Conservation (phyloP, 148 eudicot genomes). For the Mesembryanthemum crystallinum region DNA sequence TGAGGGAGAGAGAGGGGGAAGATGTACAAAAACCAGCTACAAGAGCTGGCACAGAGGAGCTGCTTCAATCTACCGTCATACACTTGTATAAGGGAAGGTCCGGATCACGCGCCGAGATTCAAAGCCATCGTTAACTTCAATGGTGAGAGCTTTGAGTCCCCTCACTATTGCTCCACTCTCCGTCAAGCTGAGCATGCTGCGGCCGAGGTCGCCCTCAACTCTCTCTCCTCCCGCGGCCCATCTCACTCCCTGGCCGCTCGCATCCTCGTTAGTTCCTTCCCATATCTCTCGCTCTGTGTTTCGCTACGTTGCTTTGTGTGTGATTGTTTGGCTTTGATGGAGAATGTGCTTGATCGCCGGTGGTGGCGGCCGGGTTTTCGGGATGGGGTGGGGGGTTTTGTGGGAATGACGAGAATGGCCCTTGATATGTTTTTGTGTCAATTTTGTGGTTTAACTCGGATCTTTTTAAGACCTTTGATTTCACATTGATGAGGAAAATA, state of each 20-base stretch:
- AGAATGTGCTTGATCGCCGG: conserved; percentile 8
- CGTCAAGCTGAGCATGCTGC: conserved; percentile 93
- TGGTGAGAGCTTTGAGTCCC: conserved; percentile 81
- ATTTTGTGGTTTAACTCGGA: neutral
- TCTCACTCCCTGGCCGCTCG: conserved; percentile 80
- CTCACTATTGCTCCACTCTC: conserved; percentile 66
- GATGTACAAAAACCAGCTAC: conserved; percentile 90
- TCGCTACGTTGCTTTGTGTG: neutral
- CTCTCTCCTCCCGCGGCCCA: conserved; percentile 71
- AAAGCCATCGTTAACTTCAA: conserved; percentile 74
- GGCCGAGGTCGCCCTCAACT: conserved; percentile 74
- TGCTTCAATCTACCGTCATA: conserved; percentile 80
- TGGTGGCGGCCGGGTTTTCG: neutral
- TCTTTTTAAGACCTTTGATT: neutral
- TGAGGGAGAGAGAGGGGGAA: neutral
- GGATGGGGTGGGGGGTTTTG: neutral
- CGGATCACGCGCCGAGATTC: conserved; percentile 89
- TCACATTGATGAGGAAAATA: neutral
- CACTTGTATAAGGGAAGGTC: conserved; percentile 78
- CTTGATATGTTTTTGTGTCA: neutral
- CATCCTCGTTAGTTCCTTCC: conserved; percentile 54
- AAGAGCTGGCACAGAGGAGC: conserved; percentile 93
- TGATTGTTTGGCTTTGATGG: no score
- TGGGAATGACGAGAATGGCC: conserved; percentile 26
- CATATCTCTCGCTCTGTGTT: neutral